phyloP scores from a whole-genome alignment of 2,329 filamentous ascomycete genomes.

The Fusarium nygamai region DNA sequence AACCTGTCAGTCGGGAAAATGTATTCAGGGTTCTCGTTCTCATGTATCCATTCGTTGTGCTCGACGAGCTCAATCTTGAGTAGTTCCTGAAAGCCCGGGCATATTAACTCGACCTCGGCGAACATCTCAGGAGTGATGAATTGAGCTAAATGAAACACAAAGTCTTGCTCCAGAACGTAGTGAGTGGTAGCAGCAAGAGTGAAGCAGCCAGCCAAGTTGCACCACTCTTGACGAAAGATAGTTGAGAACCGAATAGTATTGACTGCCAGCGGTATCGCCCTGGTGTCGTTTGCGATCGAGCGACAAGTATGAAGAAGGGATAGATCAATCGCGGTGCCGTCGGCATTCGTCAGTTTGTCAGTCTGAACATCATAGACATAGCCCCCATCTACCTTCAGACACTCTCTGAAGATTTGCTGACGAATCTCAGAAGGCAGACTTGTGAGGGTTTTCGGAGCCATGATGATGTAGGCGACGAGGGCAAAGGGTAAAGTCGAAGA shows the following conservation, averaged over 20 bases:
- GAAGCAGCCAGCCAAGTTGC: not conserved
- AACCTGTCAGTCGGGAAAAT: fast-evolving
- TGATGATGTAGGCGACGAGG: not conserved
- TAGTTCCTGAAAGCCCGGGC: not conserved
- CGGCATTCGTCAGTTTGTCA: not conserved
- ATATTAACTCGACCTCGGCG: not conserved
- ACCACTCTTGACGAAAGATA: not conserved
- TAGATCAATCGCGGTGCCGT: conserved; percentile 10
- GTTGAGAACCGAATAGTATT: conserved; percentile 29
- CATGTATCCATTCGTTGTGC: fast-evolving
- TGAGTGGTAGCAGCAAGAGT: not conserved
- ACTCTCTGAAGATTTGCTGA: conserved; percentile 15
- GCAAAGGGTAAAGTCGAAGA: not conserved
- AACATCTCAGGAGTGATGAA: conserved; percentile 12
- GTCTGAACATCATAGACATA: conserved; percentile 11
- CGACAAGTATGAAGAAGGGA: conserved; percentile 29
- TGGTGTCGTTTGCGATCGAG: conserved; percentile 4
- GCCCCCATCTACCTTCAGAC: conserved; percentile 5
- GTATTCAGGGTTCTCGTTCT: not conserved
- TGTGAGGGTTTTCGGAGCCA: not conserved
- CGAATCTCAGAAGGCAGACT: conserved; percentile 12
- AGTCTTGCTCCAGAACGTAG: not conserved
- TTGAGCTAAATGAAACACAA: not conserved
- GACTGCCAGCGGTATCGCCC: not conserved
- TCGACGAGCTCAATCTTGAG: not conserved